These are phyloP conservation scores for Silene conica DNA, from an alignment of 148 eudicot species.

Conservation along the genomic window DNA sequence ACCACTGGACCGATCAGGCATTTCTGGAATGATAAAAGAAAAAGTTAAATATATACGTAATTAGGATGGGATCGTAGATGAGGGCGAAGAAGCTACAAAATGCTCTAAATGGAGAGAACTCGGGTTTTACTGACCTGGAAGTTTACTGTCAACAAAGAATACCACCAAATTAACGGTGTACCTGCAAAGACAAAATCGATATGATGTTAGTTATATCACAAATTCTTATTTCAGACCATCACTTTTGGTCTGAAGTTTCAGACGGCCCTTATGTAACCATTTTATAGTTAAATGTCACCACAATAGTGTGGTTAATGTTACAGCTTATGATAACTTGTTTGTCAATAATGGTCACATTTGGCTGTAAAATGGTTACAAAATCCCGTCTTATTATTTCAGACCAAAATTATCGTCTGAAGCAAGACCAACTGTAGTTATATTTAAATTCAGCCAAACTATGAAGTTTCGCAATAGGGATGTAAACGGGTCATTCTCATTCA, in stretches of 20 bases:
- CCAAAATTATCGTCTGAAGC: too few relatives aligned
- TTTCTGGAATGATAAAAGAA: slow-evolving; percentile 39
- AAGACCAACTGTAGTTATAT: too few relatives aligned
- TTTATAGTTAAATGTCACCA: too few relatives aligned
- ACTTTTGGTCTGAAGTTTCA: too few relatives aligned
- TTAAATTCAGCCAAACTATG: background rate
- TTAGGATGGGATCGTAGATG: background rate
- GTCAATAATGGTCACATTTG: too few relatives aligned
- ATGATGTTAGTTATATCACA: slow-evolving; percentile 4
- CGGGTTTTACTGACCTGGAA: slow-evolving; percentile 57
- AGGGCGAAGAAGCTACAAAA: background rate
- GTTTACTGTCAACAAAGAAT: slow-evolving; percentile 69
- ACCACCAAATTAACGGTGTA: slow-evolving; percentile 93
- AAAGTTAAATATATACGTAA: background rate
- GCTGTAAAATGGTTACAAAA: too few relatives aligned
- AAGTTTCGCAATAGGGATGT: background rate
- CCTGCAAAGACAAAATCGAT: slow-evolving; percentile 38
- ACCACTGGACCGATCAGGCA: slow-evolving; percentile 69
- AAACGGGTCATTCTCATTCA: background rate
- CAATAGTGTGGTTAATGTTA: too few relatives aligned
- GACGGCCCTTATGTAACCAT: too few relatives aligned
- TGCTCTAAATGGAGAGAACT: background rate
- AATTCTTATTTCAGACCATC: too few relatives aligned
- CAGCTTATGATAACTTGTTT: too few relatives aligned
- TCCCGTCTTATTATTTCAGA: too few relatives aligned